Conservation (phyloP, 2,329 filamentous ascomycete species). For the Sporothrix phasma region DNA sequence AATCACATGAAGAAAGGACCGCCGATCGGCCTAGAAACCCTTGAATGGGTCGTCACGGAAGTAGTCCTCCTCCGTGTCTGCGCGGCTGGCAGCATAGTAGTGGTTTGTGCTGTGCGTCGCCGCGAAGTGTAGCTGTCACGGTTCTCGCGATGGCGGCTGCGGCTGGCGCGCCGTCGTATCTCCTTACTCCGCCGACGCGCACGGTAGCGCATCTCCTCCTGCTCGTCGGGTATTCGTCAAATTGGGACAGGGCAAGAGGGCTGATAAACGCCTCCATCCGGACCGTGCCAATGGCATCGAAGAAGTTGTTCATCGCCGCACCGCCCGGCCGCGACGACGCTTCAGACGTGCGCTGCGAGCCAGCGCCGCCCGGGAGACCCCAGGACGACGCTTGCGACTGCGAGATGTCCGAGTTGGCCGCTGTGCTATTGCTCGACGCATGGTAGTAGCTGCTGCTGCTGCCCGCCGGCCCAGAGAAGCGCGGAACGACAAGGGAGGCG, state of each 20-base stretch:
- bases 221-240: conserved; percentile 39
- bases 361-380: conserved; percentile 17
- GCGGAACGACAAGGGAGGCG: conserved; percentile 62
- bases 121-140: conserved; percentile 42
- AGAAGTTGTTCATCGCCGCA: conserved; percentile 49
- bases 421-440: conserved; percentile 45
- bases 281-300: conserved; percentile 81
- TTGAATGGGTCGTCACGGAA: conserved; percentile 51
- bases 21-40: conserved; percentile 38
- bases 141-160: conserved; percentile 42
- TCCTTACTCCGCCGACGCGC: conserved; percentile 47
- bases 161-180: conserved; percentile 40
- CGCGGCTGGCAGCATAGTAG: conserved; percentile 37
- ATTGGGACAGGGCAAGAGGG: conserved; percentile 38
- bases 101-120: conserved; percentile 38
- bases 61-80: conserved; percentile 45
- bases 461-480: conserved; percentile 53
- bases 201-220: conserved; percentile 39
- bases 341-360: conserved; percentile 44
- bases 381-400: conserved; percentile 39
- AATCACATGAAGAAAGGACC: not conserved
- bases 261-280: conserved; percentile 96
- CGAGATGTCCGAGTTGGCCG: conserved; percentile 46
- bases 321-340: conserved; percentile 39
- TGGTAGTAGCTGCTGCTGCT: conserved; percentile 35